Percentiles rank a stretch among this genome's conserved stretches.
These are phyloP conservation scores for Verticillium nubilum DNA, from an alignment of 2,329 filamentous ascomycete genomes.

Conservation along the genomic window DNA sequence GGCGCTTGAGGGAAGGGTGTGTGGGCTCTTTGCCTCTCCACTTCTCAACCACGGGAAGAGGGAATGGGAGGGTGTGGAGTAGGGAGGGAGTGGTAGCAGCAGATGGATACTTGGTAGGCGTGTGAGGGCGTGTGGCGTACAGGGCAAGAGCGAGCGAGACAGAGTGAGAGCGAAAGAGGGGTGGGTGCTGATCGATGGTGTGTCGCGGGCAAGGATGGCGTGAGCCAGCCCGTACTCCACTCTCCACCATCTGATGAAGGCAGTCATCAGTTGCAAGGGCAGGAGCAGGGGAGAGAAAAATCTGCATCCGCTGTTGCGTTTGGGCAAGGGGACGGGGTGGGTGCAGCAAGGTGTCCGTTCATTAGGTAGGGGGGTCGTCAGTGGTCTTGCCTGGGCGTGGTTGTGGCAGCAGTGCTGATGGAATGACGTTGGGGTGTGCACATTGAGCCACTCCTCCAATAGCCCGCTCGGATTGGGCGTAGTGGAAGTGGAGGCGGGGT, in stretches of 20 bases:
- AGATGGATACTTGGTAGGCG: neutral
- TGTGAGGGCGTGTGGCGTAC: neutral
- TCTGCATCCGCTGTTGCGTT: neutral
- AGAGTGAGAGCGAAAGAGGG: neutral
- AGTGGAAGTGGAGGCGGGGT: neutral
- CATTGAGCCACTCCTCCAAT: neutral
- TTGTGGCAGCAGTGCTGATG: neutral
- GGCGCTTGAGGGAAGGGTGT: neutral
- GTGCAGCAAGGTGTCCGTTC: neutral
- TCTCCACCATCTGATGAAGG: neutral
- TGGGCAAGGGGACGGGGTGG: neutral
- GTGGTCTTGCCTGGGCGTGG: neutral
- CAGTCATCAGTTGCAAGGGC: neutral
- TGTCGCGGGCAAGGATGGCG: constrained; percentile 2
- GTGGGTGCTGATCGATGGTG: neutral
- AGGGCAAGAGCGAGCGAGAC: neutral
- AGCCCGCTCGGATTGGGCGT: neutral
- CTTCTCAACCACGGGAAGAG: too few species aligned
- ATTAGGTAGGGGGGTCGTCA: neutral
- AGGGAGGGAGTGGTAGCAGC: neutral
- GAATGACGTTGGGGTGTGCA: neutral
- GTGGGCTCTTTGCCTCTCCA: neutral
- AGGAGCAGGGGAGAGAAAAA: neutral
- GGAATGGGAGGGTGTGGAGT: neutral
- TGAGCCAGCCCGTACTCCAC: neutral